Evolutionary conservation across 176 grass and related monocot species (phyloP), one percentile per base, ranked within the genome.

Genomic region (Musa itinerans): DNA sequence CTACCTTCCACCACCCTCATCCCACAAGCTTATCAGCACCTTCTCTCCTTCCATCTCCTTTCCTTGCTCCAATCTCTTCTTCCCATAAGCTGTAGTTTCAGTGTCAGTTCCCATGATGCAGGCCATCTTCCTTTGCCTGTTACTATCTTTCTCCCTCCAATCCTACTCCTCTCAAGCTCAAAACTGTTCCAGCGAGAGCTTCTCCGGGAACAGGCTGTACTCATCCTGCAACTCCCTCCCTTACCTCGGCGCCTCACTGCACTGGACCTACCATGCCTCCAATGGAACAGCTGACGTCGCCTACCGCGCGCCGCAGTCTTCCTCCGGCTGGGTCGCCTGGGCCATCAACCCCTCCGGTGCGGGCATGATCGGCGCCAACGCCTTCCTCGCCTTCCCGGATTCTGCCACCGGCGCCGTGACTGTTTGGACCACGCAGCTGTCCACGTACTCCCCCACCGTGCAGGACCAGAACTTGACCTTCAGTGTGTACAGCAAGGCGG

Each of bases 221-320:
- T 19, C 10, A 2, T 5, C 21, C 65, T 94, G 95, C 81, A 89
- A 58, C 91, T 3, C 63, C 27, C 52, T 99, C 17, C 51, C 76
- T 0, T 53, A 72, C 79, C 88, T 99, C 10, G 55, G 78, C 59
- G 84, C 95, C 49, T 81, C 59, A 76, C 77, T 99, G 21, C 79
- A 99, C 88, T 99, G 91, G 90, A 88, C 88, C 52, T 86, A 94
- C 87, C 81, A 98, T 78, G n/a, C 88, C 5, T 73, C 4, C 64
- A 94, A 94, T 73, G 66, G 73, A 63, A 94, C 95, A 8, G 82
- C 77, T 2, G 86, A 88, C 78, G 16, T 99, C 11, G 95, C 95
- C 29, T 99, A 86, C 83, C 86, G 88, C 27, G 85, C 87, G 26
- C 43, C 76, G 65, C 52, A 77, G 72, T 6, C 3, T 8, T 1